These are phyloP conservation scores for Glaciozyma antarctica DNA, from an alignment of 768 basidiomycete species.

Conservation along the genomic window DNA sequence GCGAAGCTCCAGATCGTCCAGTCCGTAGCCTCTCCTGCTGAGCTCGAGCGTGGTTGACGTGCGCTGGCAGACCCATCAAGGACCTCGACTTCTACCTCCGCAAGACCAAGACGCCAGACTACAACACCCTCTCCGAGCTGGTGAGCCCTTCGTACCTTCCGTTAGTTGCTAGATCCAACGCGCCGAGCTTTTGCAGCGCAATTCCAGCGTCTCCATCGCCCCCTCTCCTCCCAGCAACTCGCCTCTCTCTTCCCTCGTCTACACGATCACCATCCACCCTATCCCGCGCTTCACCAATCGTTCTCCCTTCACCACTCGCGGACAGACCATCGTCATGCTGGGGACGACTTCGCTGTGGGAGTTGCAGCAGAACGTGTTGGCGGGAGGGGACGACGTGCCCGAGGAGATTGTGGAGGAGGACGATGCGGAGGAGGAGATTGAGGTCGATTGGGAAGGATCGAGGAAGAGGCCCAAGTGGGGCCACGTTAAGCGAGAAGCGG, in stretches of 20 bases:
- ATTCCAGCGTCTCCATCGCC: background rate
- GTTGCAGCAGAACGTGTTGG: background rate
- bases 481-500: background rate
- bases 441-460: background rate
- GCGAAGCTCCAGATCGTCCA: background rate
- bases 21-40: background rate
- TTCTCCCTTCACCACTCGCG: background rate
- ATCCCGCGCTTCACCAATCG: background rate
- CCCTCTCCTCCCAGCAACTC: background rate
- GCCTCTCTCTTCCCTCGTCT: background rate
- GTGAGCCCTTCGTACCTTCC: background rate
- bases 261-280: background rate
- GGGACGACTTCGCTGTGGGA: background rate
- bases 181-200: background rate
- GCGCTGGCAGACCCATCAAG: background rate
- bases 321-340: background rate
- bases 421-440: background rate
- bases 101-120: background rate
- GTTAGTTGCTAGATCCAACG: too few relatives aligned
- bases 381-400: background rate
- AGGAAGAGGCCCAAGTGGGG: background rate
- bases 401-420: background rate
- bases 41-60: background rate
- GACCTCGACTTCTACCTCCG: background rate
- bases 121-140: background rate